Base-by-base conservation (phyloP, 345 rosid genomes). In the Dovyalis caffra region DNA sequence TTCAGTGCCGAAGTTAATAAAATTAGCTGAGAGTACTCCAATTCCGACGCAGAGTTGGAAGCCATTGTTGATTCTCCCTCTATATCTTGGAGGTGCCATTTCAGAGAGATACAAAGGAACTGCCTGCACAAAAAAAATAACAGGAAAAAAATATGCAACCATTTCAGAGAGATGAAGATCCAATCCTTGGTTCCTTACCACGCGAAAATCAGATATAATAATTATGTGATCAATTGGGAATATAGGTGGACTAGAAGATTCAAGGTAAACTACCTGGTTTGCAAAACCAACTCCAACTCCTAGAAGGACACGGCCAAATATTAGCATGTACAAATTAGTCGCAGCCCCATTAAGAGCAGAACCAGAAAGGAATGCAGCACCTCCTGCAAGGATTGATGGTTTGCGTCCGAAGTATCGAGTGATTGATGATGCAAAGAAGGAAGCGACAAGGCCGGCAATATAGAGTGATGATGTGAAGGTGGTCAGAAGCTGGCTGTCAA, bases 21-120 rank as follows among this genome's bases (percentile, higher is more conserved):
- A 20, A 74, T 88, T 88, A 7, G 98, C 92, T 0, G 81, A 47
- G 3, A 93, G 74, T 2, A 75, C 88, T 0, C 98, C 98, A 15
- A 93, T 75, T 23, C 86, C 88, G 9, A 91, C 45, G 26, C 93
- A 80, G 12, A 86, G 80, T 67, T 93, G 92, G 76, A 93, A 91
- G 35, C 95, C 95, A 60, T 79, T 88, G 82, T 83, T 91, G 81
- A 93, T 73, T 35, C 92, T 91, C 85, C 97, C 98, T 84, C 97
- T 87, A 81, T 83, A 75, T 78, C 74, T 85, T 2, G 93, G 85
- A 1, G 94, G 93, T 8, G 97, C 98, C 97, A 93, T 91, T 78
- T 93, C 92, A 0, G 93, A 91, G 58, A 91, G 90, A 37, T 93
- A 90, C 2, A 91, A 51, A 3, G 98, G 98, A n/a, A 91, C 95